These are phyloP conservation scores for Dionaea muscipula DNA, from an alignment of 179 eudicot species.

Conservation along the genomic window DNA sequence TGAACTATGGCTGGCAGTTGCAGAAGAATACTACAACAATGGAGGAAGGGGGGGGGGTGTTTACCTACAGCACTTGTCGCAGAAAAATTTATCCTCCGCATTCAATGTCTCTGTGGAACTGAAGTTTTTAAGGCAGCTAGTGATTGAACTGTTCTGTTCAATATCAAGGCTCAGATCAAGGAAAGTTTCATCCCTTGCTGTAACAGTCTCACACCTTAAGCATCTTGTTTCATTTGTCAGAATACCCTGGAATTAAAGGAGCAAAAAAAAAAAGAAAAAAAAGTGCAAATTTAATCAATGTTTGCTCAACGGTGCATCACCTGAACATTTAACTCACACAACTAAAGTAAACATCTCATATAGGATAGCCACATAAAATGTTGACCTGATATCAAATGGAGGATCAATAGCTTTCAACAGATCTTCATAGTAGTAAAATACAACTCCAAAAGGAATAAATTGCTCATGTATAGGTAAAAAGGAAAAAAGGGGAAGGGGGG, in stretches of 20 bases:
- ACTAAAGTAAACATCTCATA: too few relatives aligned
- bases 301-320: too few relatives aligned
- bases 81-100: constrained; percentile 79
- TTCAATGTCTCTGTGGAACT: constrained; percentile 74
- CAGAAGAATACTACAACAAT: too few relatives aligned
- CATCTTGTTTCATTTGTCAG: constrained; percentile 76
- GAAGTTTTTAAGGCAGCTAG: constrained; percentile 75
- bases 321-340: too few relatives aligned
- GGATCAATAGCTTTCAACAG: too few relatives aligned
- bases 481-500: neutral
- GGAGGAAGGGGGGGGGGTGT: too few relatives aligned
- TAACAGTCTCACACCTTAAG: constrained; percentile 73
- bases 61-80: constrained; percentile 80
- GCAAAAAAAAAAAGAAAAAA: too few relatives aligned
- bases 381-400: too few relatives aligned
- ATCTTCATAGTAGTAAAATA: too few relatives aligned
- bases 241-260: constrained; percentile 38
- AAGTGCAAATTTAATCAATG: too few relatives aligned
- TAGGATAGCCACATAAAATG: too few relatives aligned
- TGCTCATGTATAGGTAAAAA: too few relatives aligned
- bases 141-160: constrained; percentile 76
- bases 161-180: constrained; percentile 74
- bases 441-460: neutral
- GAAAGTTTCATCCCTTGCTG: constrained; percentile 79
- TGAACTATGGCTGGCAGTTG: neutral